A percentile compares a stretch with the other conserved stretches of the same genome.
Conservation (phyloP, 768 basidiomycete species). For the Ephemerocybe angulata region DNA sequence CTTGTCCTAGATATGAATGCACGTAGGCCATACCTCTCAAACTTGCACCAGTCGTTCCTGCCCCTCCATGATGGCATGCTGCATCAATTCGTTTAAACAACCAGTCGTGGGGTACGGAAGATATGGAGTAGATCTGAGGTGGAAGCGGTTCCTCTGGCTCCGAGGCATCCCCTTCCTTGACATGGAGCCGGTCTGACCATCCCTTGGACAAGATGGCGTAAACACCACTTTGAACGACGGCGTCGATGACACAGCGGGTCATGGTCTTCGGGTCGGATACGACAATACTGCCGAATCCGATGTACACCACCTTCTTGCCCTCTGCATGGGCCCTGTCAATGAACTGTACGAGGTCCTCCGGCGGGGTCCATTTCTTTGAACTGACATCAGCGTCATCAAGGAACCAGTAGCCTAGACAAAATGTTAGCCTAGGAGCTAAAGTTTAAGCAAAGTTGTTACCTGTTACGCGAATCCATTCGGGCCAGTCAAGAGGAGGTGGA, state of each 20-base stretch:
- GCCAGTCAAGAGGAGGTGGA: constrained; percentile 95
- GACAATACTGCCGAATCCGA: constrained; percentile 96
- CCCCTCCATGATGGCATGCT: constrained; percentile 98
- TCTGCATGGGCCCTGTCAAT: constrained; percentile 71
- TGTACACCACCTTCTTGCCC: constrained; percentile 91
- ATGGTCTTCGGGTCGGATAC: constrained; percentile 92
- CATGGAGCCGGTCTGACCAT: constrained; percentile 88
- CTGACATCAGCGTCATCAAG: constrained; percentile 89
- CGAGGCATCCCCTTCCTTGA: constrained; percentile 54
- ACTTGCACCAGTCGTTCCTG: constrained; percentile 94
- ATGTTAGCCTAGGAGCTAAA: background rate
- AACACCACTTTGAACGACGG: constrained; percentile 82
- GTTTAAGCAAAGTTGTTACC: constrained; percentile 37
- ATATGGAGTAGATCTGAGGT: constrained; percentile 76
- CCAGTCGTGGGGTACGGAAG: constrained; percentile 94
- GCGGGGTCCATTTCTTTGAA: constrained; percentile 85
- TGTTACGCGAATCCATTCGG: constrained; percentile 95
- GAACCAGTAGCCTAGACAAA: constrained; percentile 86
- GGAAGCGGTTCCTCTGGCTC: constrained; percentile 72
- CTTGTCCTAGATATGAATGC: too few relatives aligned
- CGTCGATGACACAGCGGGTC: constrained; percentile 88
- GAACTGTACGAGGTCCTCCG: constrained; percentile 73
- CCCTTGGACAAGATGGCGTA: constrained; percentile 94
- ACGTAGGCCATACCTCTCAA: constrained; percentile 60
- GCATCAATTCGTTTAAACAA: constrained; percentile 90